Conservation (phyloP, 306 rosid genomes). For the Amphicarpaea edgeworthii region DNA sequence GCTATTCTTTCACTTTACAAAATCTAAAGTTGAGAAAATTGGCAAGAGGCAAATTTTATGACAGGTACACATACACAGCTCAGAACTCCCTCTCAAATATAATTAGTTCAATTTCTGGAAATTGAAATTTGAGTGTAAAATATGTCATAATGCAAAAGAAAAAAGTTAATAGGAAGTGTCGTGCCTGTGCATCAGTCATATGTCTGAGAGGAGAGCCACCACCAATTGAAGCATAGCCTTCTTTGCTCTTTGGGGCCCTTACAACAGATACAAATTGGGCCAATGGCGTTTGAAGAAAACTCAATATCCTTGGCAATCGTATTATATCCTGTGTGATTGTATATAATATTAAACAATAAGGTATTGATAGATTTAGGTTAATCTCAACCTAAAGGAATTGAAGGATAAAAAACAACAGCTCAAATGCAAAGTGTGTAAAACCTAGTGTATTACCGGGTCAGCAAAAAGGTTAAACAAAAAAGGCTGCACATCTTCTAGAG, state of each 20-base stretch:
- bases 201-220: slow-evolving; percentile 92
- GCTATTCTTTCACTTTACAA: background rate
- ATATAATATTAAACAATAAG: slow-evolving; percentile 11
- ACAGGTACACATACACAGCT: slow-evolving; percentile 1
- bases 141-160: background rate
- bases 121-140: slow-evolving; percentile 8
- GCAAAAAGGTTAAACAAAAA: slow-evolving; percentile 91
- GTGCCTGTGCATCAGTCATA: slow-evolving; percentile 89
- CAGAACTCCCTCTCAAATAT: slow-evolving; percentile 11
- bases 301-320: slow-evolving; percentile 81
- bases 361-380: background rate
- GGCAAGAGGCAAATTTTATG: background rate
- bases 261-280: slow-evolving; percentile 79
- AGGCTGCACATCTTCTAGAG: slow-evolving; percentile 92
- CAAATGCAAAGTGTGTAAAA: background rate
- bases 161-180: slow-evolving; percentile 15
- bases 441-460: slow-evolving; percentile 61
- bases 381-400: slow-evolving; percentile 25
- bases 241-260: slow-evolving; percentile 92
- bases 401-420: background rate
- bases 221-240: slow-evolving; percentile 94
- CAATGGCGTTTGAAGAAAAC: slow-evolving; percentile 89
- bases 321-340: slow-evolving; percentile 73
- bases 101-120: slow-evolving; percentile 28
- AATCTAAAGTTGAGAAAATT: slow-evolving; percentile 5